Evolutionary conservation across 345 rosid genomes (phyloP).

Genomic region (Dovyalis caffra): DNA sequence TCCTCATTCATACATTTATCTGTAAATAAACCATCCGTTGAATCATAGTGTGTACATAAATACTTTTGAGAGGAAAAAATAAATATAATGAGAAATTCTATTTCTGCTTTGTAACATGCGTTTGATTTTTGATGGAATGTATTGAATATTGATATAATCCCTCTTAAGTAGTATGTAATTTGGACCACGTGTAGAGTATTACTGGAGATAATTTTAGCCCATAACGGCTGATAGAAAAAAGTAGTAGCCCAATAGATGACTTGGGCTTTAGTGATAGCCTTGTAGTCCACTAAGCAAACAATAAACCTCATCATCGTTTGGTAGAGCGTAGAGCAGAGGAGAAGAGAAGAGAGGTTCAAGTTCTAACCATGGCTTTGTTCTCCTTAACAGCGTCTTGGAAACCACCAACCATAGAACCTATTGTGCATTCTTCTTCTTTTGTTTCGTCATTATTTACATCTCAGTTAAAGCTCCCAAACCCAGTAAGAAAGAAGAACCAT

Average conservation of each 20-base stretch:
- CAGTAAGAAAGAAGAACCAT: background rate
- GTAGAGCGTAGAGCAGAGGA: background rate
- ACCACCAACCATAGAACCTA: background rate
- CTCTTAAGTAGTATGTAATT: too few relatives aligned
- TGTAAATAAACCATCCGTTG: constrained; percentile 4
- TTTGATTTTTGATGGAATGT: background rate
- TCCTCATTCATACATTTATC: background rate
- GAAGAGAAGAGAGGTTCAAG: background rate
- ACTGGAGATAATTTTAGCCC: background rate
- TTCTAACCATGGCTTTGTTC: background rate
- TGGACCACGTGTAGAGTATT: background rate
- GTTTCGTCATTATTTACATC: background rate
- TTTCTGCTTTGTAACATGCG: background rate
- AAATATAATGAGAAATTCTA: background rate
- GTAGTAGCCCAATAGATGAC: background rate
- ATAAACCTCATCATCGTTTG: background rate
- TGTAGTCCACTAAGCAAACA: background rate
- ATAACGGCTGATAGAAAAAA: background rate
- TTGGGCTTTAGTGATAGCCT: background rate
- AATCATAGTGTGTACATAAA: constrained; percentile 9
- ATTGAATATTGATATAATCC: too few relatives aligned
- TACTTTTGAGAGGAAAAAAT: background rate
- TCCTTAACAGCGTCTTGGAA: background rate
- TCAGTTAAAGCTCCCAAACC: constrained; percentile 3
- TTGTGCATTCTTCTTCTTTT: background rate